Evolutionary conservation across 2,329 filamentous ascomycete species (phyloP), one percentile per base, ranked within the genome.

Genomic region (Chaetomium globosum): DNA sequence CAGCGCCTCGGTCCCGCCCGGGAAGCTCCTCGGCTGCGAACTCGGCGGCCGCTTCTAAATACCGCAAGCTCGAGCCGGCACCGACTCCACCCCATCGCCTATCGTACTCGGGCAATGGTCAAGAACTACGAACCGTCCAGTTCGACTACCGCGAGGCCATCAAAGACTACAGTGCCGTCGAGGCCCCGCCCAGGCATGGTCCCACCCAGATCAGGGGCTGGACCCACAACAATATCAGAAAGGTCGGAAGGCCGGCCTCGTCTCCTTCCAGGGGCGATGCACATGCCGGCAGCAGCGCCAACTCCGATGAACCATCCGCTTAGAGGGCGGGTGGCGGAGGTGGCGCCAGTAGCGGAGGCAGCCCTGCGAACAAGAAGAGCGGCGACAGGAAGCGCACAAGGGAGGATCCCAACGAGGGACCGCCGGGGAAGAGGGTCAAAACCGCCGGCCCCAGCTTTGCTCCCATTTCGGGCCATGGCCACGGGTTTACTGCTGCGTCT

Each of bases 61-160:
- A 85, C 71, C 80, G 84, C 54, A 86, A 85, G 74, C 81, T 87
- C 48, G 84, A 86, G 67, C 85, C 85, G 10, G 85, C 85, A 0
- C 84, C 84, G 0, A 79, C 84, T 28, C 80, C 83, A 7, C 78
- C 83, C 33, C 83, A 84, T 71, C 75, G 80, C 13, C 78, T 80
- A 52, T 79, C 79, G 66, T 82, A 80, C 73, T 77, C 77, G 63
- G 81, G 80, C 70, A 75, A 73, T 48, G 76, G 76, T 23, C 79
- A 81, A 19, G 84, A 86, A 69, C 77, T 87, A n/a, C 82, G 85
- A 63, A 85, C 85, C 4, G 83, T 86, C 3, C 82, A 82, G 46
- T 87, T 87, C 68, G 79, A 83, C 64, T 81, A 82, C 55, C 79
- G 78, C 31, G 80, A 82, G 67, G 82, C 83, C 23, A 85, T 86